A percentile compares a stretch with the other conserved stretches of the same genome.
Evolutionary conservation across 2,329 filamentous ascomycete species (phyloP).

Genomic region (Neofusicoccum ribis): DNA sequence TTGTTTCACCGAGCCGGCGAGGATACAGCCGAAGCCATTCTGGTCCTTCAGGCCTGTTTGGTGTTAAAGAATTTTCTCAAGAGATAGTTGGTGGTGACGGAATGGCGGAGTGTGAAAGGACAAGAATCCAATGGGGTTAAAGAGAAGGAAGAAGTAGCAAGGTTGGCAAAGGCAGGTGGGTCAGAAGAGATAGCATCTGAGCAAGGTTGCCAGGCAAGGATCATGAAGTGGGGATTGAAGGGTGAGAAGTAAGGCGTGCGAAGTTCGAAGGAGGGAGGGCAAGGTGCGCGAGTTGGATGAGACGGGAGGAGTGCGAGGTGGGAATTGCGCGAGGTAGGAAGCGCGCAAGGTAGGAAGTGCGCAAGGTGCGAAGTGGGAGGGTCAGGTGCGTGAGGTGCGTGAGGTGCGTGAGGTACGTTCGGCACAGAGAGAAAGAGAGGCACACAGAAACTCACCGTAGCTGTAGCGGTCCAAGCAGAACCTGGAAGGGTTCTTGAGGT

Average conservation of each 20-base stretch:
- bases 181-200: too few relatives aligned
- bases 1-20: neutral
- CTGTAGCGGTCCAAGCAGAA: neutral
- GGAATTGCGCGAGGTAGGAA: neutral
- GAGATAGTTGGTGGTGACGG: too few relatives aligned
- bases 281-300: neutral
- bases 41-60: conserved; percentile 2
- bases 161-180: too few relatives aligned
- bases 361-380: neutral
- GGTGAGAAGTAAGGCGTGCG: too few relatives aligned
- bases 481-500: neutral
- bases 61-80: neutral
- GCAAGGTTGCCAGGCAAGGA: too few relatives aligned
- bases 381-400: neutral
- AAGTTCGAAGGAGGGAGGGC: neutral
- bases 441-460: neutral
- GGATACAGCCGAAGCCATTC: conserved; percentile 9
- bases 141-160: too few relatives aligned
- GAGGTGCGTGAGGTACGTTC: neutral
- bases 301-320: neutral
- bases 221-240: too few relatives aligned
- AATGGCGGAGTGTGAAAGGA: too few relatives aligned
- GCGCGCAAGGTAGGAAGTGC: neutral
- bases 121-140: too few relatives aligned
- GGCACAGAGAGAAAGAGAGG: neutral